Base-by-base conservation (phyloP, 257 asterid species). In the Nicotiana knightiana region DNA sequence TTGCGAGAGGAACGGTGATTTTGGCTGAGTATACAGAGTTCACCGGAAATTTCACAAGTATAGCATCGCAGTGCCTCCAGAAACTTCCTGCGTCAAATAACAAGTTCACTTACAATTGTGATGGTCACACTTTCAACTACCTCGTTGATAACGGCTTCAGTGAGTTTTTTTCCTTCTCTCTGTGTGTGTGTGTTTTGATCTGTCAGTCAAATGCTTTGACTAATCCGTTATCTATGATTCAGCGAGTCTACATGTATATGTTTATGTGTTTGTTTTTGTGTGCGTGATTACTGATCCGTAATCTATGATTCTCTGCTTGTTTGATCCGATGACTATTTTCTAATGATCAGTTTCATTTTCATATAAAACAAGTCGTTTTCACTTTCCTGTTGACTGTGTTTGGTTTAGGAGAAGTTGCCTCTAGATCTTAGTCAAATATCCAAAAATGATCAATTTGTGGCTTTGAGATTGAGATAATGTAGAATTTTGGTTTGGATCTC, bases 101-200 rank as follows among this genome's bases (percentile, higher is more conserved):
- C 84, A 95, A 93, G 92, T 95, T 95, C 89, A 95, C 98, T 48
- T 95, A 95, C 89, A 93, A 89, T 89, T 95, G 98, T 91, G 97
- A 95, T 81, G 97, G 92, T 26, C 98, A 95, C 86, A 95, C 97
- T 82, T 95, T 95, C 89, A 95, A 95, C 86, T 95, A 95, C 87
- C 97, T 93, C 81, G 98, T 95, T 5, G 94, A 91, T 81, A 94
- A 93, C 73, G 98, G 98, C 85, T 95, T 92, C 88, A 92, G 98
- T 93, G 81, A 87, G 97, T 84, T 3, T 21, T 77, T 15, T 9
- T 32, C 46, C 24, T 18, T 70, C 17, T 32, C 18, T 51, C 15
- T 35, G 10, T 39, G 48, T 30, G 73, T 26, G 33, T 39, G 15
- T 79, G 70, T 61, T 61, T 6, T 37, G 70, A 58, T 58, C 82